phyloP scores from a whole-genome alignment of 106 monocot species.

The Platanthera guangdongensis region DNA sequence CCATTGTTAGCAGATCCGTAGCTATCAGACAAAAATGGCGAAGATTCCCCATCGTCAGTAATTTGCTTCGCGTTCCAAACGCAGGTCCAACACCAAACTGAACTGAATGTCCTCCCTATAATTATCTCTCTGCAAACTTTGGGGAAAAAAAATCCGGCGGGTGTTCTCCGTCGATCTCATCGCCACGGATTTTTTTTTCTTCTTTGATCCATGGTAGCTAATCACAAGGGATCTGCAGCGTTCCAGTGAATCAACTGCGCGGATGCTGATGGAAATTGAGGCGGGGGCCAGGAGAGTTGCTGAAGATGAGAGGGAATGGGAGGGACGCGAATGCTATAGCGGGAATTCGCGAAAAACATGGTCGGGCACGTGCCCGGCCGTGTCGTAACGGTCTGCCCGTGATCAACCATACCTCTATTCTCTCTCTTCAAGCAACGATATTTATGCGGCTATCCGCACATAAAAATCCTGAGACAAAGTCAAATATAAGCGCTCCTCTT shows the following conservation, averaged over 20 bases:
- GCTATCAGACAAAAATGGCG: slow-evolving; percentile 3
- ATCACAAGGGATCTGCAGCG: not conserved
- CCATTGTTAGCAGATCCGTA: not conserved
- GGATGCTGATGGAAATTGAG: not conserved
- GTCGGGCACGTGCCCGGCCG: no score
- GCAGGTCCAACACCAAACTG: not conserved
- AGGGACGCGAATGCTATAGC: no score
- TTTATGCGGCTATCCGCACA: no score
- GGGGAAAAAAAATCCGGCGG: not conserved
- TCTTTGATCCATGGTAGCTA: not conserved
- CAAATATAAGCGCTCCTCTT: no score
- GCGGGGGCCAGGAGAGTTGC: not conserved
- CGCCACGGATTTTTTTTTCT: not conserved
- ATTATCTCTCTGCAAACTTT: not conserved
- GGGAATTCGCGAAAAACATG: no score
- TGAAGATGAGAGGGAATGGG: no score
- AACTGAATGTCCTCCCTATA: not conserved
- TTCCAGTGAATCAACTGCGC: not conserved
- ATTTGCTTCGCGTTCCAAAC: not conserved
- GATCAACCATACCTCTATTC: no score
- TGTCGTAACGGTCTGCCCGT: no score
- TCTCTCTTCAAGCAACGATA: no score
- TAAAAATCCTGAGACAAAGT: no score
- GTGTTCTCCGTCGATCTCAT: not conserved
- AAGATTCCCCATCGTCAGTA: not conserved